Conservation (phyloP, 2,329 filamentous ascomycete species). For the Pestalotiopsis sp. region DNA sequence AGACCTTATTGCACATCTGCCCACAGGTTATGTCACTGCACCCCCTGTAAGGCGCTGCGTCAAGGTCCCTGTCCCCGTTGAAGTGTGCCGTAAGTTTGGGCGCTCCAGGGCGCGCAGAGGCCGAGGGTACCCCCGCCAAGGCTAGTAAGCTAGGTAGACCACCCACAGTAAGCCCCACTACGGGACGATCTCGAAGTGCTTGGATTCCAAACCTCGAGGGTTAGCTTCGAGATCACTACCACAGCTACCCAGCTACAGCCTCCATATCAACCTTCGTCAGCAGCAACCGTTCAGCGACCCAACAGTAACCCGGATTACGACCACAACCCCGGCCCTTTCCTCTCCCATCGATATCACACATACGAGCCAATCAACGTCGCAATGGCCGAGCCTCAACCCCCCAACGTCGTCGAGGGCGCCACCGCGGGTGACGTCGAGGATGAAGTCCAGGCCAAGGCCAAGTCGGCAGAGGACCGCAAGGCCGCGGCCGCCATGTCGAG, state of each 20-base stretch:
- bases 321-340: background rate
- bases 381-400: slow-evolving; percentile 66
- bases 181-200: background rate
- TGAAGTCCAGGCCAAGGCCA: slow-evolving; percentile 52
- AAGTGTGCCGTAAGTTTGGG: background rate
- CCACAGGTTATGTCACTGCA: background rate
- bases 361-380: background rate
- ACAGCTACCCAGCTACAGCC: background rate
- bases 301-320: background rate
- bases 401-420: slow-evolving; percentile 60
- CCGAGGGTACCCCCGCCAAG: background rate
- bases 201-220: background rate
- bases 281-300: background rate
- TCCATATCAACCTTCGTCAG: background rate
- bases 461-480: slow-evolving; percentile 76
- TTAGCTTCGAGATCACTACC: background rate
- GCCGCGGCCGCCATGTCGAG: slow-evolving; percentile 72
- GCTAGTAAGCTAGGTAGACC: background rate
- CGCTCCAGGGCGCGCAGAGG: background rate
- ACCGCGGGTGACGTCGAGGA: slow-evolving; percentile 61
- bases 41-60: background rate
- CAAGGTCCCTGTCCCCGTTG: background rate
- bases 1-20: background rate
- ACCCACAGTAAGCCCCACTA: slow-evolving; percentile 7
- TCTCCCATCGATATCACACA: background rate